Evolutionary conservation across 163 green algal species (phyloP), one percentile per base, ranked within the genome.

Genomic region (Volvox carteri): DNA sequence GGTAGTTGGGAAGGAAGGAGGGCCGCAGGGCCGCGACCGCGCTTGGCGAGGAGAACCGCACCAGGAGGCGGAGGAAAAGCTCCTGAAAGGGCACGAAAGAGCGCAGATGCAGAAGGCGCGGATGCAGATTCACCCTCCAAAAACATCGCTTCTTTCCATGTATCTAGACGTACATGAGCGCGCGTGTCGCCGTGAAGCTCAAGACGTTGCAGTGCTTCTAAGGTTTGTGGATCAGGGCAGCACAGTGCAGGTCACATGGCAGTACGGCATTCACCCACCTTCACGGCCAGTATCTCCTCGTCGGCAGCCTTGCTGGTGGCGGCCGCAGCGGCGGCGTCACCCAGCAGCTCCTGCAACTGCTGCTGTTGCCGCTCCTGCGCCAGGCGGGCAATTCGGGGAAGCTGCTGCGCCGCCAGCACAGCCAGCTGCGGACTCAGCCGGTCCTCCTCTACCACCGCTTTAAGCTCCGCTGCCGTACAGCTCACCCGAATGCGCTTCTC

Each of bases 341-440:
- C 9, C 60, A 35, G n/a, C 60, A 46, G 46, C 14, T 11, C 25
- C 42, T 42, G 73, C 73, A 33, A 16, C 68, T 50, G 18, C 74
- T 70, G 23, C 75, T 84, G 75, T 30, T 46, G 33, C 81, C 35
- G 46, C 65, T 79, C 62, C 33, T 50, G 39, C 62, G 14, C 21
- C 33, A 37, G 33, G 4, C 81, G 65, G 21, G 33, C 81, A 19
- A 87, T 50, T 33, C 81, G 44, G 28, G 81, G 81, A 9, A 87
- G 65, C 65, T 87, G 81, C 62, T 87, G 62, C 65, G 81, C 81
- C 35, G 48, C 81, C 44, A 87, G 30, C 46, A 87, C 81, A 41
- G 44, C 65, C 16, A 44, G 46, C 14, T 37, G 39, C 18, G 65
- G 65, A 44, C 21, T 44, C 46, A 87, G 81, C 0, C 81, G 30